phyloP scores from a whole-genome alignment of 257 asterid species.

The Hygrophila difformis region DNA sequence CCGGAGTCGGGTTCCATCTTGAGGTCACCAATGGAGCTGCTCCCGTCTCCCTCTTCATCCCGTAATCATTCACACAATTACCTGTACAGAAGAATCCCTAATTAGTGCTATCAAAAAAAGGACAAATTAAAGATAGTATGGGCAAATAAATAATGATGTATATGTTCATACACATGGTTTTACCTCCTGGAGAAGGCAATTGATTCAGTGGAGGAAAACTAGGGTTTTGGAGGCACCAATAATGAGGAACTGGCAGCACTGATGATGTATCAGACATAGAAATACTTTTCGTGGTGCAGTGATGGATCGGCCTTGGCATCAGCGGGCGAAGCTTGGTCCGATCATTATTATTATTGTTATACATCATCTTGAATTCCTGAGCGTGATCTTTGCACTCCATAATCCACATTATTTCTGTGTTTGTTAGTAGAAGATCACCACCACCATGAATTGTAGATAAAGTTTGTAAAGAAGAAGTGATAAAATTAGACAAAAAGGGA shows the following conservation, averaged over 20 bases:
- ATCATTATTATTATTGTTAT: neutral
- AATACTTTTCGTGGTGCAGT: neutral
- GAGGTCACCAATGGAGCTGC: constrained; percentile 24
- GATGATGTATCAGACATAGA: constrained; percentile 3
- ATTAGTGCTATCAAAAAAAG: too few relatives aligned
- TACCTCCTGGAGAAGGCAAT: too few relatives aligned
- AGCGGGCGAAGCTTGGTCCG: constrained; percentile 21
- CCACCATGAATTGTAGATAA: too few relatives aligned
- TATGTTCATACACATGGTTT: too few relatives aligned
- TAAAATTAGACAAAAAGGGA: neutral
- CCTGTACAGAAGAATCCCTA: constrained; percentile 1
- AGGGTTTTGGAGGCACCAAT: constrained; percentile 18
- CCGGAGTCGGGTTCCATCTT: constrained; percentile 76
- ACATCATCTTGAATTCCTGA: constrained; percentile 1
- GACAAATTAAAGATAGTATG: too few relatives aligned
- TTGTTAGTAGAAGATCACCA: too few relatives aligned
- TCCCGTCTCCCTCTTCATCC: constrained; percentile 12
- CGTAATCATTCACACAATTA: constrained; percentile 16
- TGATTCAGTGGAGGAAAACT: constrained; percentile 12
- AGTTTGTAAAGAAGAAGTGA: neutral
- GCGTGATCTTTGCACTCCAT: constrained; percentile 3
- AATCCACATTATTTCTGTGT: constrained; percentile 11
- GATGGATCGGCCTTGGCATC: constrained; percentile 17
- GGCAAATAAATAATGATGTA: too few relatives aligned
- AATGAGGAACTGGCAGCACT: neutral